Evolutionary conservation across 2,329 filamentous ascomycete genomes (phyloP).

Genomic region (Cladosporium sp.): DNA sequence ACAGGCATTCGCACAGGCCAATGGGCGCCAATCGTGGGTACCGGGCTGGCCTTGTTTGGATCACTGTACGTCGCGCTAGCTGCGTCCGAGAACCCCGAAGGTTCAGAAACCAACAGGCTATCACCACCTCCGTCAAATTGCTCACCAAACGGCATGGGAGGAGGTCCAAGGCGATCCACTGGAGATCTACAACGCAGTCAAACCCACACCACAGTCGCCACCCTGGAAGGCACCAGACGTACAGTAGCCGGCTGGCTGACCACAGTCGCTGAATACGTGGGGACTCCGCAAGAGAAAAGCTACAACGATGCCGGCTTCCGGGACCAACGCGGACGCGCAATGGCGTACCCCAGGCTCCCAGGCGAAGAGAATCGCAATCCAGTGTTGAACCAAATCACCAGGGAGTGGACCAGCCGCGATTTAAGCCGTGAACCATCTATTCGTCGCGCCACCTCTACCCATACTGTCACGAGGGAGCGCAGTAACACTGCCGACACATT

Average conservation of each 20-base stretch:
- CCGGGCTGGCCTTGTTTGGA: slow-evolving; percentile 57
- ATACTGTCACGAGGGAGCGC: background rate
- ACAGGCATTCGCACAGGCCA: slow-evolving; percentile 45
- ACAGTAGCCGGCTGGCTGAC: slow-evolving; percentile 49
- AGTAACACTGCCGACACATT: background rate
- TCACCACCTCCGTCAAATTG: background rate
- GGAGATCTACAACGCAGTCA: background rate
- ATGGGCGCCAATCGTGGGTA: slow-evolving; percentile 62
- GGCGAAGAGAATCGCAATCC: slow-evolving; percentile 53
- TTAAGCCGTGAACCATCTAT: background rate
- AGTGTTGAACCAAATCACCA: slow-evolving; percentile 15
- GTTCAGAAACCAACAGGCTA: slow-evolving; percentile 16
- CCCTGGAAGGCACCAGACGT: slow-evolving; percentile 23
- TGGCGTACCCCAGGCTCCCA: slow-evolving; percentile 58
- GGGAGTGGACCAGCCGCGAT: background rate
- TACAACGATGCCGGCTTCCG: slow-evolving; percentile 54
- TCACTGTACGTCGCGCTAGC: slow-evolving; percentile 58
- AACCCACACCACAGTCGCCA: slow-evolving; percentile 14
- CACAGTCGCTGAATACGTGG: slow-evolving; percentile 48
- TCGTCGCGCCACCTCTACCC: background rate
- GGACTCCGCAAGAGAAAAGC: slow-evolving; percentile 49
- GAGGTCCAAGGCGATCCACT: slow-evolving; percentile 1
- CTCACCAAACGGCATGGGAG: slow-evolving; percentile 8
- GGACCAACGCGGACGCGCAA: slow-evolving; percentile 45
- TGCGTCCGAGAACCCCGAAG: slow-evolving; percentile 27